phyloP scores from a whole-genome alignment of 2,329 filamentous ascomycete genomes.

The Aulographum hederae region DNA sequence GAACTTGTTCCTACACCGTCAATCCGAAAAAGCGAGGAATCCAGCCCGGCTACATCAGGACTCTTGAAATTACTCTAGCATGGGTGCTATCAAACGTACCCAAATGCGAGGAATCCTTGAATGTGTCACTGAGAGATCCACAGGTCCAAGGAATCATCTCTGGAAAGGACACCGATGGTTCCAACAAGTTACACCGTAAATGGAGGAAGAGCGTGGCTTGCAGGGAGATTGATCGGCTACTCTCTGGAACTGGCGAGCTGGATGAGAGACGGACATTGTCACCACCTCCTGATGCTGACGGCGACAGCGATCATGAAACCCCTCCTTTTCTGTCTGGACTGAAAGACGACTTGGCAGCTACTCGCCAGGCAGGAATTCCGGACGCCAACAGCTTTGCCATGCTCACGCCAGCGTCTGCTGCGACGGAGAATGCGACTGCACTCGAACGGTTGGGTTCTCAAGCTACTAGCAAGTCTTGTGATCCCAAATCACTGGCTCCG shows the following conservation, averaged over 20 bases:
- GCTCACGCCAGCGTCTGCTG: too few species aligned
- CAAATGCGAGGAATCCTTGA: constrained; percentile 39
- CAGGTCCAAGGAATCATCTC: constrained; percentile 29
- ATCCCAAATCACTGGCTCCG: not conserved
- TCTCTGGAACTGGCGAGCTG: constrained; percentile 24
- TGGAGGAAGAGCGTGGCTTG: constrained; percentile 47
- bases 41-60: constrained; percentile 63
- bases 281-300: too few species aligned
- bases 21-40: constrained; percentile 61
- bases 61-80: constrained; percentile 49
- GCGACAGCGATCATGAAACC: not conserved
- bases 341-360: too few species aligned
- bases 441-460: too few species aligned
- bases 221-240: constrained; percentile 41
- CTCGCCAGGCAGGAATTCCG: not conserved
- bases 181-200: constrained; percentile 37
- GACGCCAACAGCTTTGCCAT: too few species aligned
- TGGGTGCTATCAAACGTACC: constrained; percentile 46
- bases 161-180: constrained; percentile 33
- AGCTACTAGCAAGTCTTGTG: too few species aligned
- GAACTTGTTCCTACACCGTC: constrained; percentile 52
- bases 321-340: too few species aligned
- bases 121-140: constrained; percentile 31
- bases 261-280: not conserved
- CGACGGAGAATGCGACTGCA: not conserved